phyloP scores from a whole-genome alignment of 768 basidiomycete species.

The Termitomyces sp. region DNA sequence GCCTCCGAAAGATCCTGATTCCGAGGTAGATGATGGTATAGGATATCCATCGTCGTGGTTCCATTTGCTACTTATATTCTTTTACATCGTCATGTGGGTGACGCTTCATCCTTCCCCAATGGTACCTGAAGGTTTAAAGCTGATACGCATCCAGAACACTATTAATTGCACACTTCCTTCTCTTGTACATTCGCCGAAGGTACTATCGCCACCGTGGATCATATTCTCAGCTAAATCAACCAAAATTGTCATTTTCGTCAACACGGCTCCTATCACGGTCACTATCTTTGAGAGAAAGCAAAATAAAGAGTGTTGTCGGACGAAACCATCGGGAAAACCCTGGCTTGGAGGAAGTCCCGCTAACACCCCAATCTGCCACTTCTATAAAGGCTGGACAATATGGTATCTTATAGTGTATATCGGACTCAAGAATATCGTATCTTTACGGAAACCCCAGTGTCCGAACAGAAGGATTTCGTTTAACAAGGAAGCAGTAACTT shows the following conservation, averaged over 20 bases:
- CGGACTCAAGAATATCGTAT: background rate
- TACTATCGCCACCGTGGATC: background rate
- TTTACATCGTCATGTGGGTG: background rate
- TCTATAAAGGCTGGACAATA: background rate
- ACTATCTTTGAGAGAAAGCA: background rate
- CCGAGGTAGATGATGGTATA: background rate
- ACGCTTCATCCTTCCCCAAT: background rate
- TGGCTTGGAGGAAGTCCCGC: background rate
- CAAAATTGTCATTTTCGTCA: background rate
- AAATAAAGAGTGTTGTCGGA: background rate
- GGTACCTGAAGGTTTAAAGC: too few species aligned
- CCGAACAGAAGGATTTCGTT: too few species aligned
- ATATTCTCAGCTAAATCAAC: background rate
- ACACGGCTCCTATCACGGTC: background rate
- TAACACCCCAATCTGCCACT: background rate
- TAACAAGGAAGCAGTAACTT: too few species aligned
- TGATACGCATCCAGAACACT: background rate
- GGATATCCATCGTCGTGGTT: background rate
- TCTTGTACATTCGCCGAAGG: background rate
- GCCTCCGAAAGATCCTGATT: constrained; percentile 16
- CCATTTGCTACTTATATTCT: background rate
- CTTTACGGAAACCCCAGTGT: too few species aligned
- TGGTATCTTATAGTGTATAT: background rate
- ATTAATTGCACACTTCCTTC: background rate
- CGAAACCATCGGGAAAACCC: background rate